Evolutionary conservation across 306 rosid genomes (phyloP), one percentile per base, ranked within the genome.

Genomic region (Vigna trinervia): DNA sequence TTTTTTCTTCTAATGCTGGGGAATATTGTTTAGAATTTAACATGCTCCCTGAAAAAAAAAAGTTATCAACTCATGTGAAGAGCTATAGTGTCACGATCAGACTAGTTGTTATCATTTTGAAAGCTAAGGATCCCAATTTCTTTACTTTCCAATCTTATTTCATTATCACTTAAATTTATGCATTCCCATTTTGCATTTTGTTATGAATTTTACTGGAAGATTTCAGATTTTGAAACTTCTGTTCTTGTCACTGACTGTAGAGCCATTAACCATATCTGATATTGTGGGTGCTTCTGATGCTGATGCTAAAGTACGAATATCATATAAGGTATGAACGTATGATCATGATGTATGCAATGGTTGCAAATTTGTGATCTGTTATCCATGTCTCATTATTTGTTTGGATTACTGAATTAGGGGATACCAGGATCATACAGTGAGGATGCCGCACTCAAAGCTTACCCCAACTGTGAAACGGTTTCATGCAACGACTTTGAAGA

Each of bases 361-460:
- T 41, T 46, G 30, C 47, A 7, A 56, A 71, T 43, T n/a, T 67
- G 22, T 78, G 54, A 73, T 75, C 20, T 53, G 45, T 28, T 65
- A 41, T 52, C 57, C 15, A 28, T 32, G 13, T 47, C 70, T 83
- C 82, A 77, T 78, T 76, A 67, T 78, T 75, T 66, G 75, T 54
- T 74, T 80, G 80, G 63, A 86, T 82, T 77, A 57, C 43, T 77
- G 77, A 67, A 69, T 77, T 84, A 90, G 96, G 96, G 96, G 61
- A 71, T 81, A 47, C 86, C 89, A 17, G 93, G 93, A 65, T 83
- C 93, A n/a, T 84, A 84, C 76, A 72, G 87, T 14, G 93, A 91
- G 86, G 92, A 87, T 59, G 93, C 96, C 63, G 96, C 96, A 79
- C 53, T 81, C 36, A 86, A 89, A 86, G 89, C 88, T 74, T 89